These are phyloP conservation scores for Cryphonectria carpinicola DNA, from an alignment of 2,329 filamentous ascomycete species.

Conservation along the genomic window DNA sequence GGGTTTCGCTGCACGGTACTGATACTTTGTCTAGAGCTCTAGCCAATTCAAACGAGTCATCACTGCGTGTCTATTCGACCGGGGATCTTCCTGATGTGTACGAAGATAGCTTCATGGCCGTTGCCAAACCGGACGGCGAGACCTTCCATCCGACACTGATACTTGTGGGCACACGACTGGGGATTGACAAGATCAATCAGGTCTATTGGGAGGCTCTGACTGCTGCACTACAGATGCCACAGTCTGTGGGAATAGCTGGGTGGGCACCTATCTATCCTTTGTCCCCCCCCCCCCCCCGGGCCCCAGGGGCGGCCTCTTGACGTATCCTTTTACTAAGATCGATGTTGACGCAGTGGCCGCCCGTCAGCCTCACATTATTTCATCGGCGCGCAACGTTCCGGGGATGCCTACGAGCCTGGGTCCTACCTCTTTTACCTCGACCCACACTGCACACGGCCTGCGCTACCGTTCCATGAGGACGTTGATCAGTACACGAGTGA, in stretches of 20 bases:
- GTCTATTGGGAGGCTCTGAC: constrained; percentile 96
- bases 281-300: neutral
- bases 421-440: constrained; percentile 92
- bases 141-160: constrained; percentile 83
- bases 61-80: constrained; percentile 82
- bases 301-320: neutral
- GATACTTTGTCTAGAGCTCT: constrained; percentile 63
- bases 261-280: constrained; percentile 47
- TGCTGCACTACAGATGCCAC: constrained; percentile 79
- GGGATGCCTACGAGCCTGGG: constrained; percentile 48
- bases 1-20: neutral
- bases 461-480: constrained; percentile 67
- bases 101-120: constrained; percentile 81
- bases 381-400: constrained; percentile 51
- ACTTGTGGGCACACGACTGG: constrained; percentile 83
- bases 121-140: constrained; percentile 69
- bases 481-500: constrained; percentile 65
- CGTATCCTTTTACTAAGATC: constrained; percentile 13
- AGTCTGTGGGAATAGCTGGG: constrained; percentile 97
- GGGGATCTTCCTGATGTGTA: constrained; percentile 92
- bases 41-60: constrained; percentile 65
- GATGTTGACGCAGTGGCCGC: constrained; percentile 66
- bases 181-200: constrained; percentile 91
- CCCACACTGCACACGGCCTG: constrained; percentile 82
- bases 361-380: constrained; percentile 82